Evolutionary conservation across 208 protist genomes (phyloP).

Genomic region (Baffinella frigidus): DNA sequence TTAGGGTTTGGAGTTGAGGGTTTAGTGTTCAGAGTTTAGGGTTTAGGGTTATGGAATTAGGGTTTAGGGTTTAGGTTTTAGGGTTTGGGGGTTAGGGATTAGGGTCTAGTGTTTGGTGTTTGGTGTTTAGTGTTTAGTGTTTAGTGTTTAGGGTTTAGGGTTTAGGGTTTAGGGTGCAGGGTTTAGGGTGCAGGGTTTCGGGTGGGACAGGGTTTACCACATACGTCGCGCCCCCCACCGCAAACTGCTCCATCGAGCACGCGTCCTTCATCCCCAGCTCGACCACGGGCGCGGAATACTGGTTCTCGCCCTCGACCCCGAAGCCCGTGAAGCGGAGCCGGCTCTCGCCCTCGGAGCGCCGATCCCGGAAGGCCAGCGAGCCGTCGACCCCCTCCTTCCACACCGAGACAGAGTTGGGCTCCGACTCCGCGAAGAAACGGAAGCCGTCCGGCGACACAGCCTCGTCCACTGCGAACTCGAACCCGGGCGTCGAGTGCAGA

Average conservation of each 20-base stretch:
- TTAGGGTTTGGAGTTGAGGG: too few relatives aligned
- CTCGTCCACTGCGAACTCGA: background rate
- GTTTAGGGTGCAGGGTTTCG: too few relatives aligned
- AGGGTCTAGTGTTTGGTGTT: too few relatives aligned
- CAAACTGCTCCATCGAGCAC: background rate
- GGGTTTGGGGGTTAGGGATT: too few relatives aligned
- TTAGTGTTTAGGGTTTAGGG: too few relatives aligned
- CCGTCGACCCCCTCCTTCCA: background rate
- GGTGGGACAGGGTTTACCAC: too few relatives aligned
- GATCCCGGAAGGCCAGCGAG: background rate
- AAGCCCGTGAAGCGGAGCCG: background rate
- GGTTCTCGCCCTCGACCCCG: background rate
- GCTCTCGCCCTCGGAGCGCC: background rate
- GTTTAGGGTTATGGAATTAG: too few relatives aligned
- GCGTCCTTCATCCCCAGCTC: background rate
- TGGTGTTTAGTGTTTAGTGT: too few relatives aligned
- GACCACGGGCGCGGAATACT: background rate
- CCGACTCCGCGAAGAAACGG: background rate
- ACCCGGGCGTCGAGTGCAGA: background rate
- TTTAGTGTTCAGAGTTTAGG: too few relatives aligned
- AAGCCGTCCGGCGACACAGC: background rate
- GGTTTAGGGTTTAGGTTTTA: too few relatives aligned
- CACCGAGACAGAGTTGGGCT: conserved; percentile 3
- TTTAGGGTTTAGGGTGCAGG: too few relatives aligned
- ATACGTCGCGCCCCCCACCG: background rate